Base-by-base conservation (phyloP, 176 grass and related monocot genomes). In the Bolboschoenus planiculmis region DNA sequence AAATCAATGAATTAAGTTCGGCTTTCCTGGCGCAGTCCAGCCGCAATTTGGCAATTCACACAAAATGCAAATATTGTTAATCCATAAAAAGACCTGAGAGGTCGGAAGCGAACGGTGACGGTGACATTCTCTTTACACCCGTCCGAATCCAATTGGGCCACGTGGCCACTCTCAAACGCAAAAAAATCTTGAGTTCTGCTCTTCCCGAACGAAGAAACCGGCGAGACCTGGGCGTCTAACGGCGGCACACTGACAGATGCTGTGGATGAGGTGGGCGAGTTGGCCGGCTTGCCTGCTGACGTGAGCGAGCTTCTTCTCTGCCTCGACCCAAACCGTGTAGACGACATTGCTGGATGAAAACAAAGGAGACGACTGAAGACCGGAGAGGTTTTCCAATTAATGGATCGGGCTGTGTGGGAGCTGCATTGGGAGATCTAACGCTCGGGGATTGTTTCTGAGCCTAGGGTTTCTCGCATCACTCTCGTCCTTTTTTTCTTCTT, bases 51-150 rank as follows among this genome's bases (percentile, higher is more conserved):
- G 57, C 36, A 88, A 90, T 85, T 88, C 80, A 46, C 59, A 35
- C 42, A 20, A 55, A 79, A 77, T 20, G 57, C 27, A 79, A 40
- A 78, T 1, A 37, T 14, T 3, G 66, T 44, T 8, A 57, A 77
- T 3, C 43, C 66, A 31, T 23, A 85, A 37, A 15, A 53, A 58
- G 40, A 96, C 97, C 97, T 93, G 66, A 99, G 97, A 53, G 97
- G 97, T 48, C 97, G 97, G 86, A 99, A 99, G 54, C 97, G 97
- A 65, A 93, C 91, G 5, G 97, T 99, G 81, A 99, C 97, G 58
- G 91, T 96, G 84, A 99, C 91, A 87, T 90, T 99, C 91, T 99
- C 97, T 85, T 93, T 99, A 84, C 85, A 83, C 33, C 80, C 86
- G 10, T 89, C 88, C 11, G 75, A 88, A 31, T 89, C 93, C 51